These are phyloP conservation scores for Verbascum thapsus DNA, from an alignment of 257 asterid genomes.

Conservation along the genomic window DNA sequence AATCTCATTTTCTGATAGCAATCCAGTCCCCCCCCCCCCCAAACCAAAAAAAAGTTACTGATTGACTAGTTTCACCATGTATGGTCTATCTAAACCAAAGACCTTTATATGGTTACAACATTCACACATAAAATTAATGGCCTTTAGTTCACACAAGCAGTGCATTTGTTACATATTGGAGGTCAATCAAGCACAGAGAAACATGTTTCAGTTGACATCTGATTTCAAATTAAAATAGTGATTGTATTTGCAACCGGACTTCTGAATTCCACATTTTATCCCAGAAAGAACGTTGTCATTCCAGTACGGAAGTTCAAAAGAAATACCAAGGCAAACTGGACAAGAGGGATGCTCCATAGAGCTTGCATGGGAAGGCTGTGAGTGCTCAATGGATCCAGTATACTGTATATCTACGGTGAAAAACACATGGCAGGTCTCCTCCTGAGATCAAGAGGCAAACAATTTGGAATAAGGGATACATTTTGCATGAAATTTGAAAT, in stretches of 20 bases:
- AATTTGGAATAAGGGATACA: constrained; percentile 23
- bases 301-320: constrained; percentile 24
- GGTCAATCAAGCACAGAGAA: constrained; percentile 10
- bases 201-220: neutral
- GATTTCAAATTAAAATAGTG: neutral
- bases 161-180: neutral
- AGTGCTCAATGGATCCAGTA: constrained; percentile 87
- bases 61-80: neutral
- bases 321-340: constrained; percentile 95
- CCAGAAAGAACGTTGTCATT: neutral
- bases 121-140: constrained; percentile 22
- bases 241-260: constrained; percentile 17
- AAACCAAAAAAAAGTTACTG: no score
- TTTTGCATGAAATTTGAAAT: constrained; percentile 5
- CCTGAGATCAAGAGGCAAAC: constrained; percentile 48
- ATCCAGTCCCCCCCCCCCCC: no score
- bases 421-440: constrained; percentile 66
- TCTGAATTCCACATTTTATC: constrained; percentile 20
- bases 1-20: constrained; percentile 3
- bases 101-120: constrained; percentile 22
- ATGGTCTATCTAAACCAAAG: constrained; percentile 7
- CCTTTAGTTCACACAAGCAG: neutral
- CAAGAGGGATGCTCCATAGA: constrained; percentile 82
- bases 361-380: constrained; percentile 69
- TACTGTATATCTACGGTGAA: constrained; percentile 78